A percentile compares a stretch with the other conserved stretches of the same genome.
phyloP scores from a whole-genome alignment of 2,329 filamentous ascomycete genomes.

The Aspergillus sp. region DNA sequence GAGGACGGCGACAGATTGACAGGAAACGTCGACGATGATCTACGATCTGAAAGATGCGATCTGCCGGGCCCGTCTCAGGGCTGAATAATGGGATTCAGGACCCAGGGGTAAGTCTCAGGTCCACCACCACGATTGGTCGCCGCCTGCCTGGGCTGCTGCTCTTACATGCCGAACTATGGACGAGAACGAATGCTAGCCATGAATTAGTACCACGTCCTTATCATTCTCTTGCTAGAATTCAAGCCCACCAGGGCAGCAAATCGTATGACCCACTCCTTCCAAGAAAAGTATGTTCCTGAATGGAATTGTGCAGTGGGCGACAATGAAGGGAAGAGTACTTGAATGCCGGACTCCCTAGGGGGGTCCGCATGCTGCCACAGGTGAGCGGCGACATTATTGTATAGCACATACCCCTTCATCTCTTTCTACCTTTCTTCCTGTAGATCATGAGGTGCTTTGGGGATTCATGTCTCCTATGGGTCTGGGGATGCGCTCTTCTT shows the following conservation, averaged over 20 bases:
- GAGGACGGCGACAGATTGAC: neutral
- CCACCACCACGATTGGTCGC: neutral
- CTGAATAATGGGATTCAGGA: neutral
- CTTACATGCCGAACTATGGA: neutral
- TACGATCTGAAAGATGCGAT: neutral
- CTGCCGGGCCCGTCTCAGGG: neutral
- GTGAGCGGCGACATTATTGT: neutral
- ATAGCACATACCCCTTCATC: neutral
- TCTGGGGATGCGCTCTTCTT: constrained; percentile 10
- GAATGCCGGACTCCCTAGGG: neutral
- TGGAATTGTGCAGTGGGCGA: neutral
- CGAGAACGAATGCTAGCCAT: neutral
- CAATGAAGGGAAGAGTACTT: neutral
- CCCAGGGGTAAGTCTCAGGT: neutral
- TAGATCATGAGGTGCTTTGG: neutral
- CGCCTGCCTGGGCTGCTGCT: neutral
- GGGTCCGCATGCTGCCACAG: neutral
- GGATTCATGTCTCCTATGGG: neutral
- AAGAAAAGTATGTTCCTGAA: neutral
- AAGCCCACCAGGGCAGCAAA: neutral
- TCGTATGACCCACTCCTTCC: neutral
- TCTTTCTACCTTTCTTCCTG: neutral
- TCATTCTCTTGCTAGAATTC: neutral
- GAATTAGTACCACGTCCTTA: neutral
- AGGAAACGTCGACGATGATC: neutral